Evolutionary conservation across 1,139 yeast genomes (phyloP).

Genomic region (Eremothecium gossypii): DNA sequence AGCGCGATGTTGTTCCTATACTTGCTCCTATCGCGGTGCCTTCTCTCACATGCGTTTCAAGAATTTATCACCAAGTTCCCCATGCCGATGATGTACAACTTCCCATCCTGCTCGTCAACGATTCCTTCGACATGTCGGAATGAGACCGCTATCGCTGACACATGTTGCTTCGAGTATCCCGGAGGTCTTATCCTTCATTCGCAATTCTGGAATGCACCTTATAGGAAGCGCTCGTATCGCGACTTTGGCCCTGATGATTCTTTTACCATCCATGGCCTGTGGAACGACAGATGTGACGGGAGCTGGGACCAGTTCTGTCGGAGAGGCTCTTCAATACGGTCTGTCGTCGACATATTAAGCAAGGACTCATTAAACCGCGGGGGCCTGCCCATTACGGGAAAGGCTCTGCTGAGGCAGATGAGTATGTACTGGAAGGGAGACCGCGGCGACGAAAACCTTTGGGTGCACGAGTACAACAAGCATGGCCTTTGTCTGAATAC

Average conservation of each 20-base stretch:
- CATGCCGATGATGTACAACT: too few species aligned
- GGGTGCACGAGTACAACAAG: conserved; percentile 93
- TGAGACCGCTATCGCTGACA: conserved; percentile 27
- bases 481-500: conserved; percentile 92
- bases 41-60: too few species aligned
- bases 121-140: too few species aligned
- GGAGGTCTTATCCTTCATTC: conserved; percentile 81
- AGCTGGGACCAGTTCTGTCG: conserved; percentile 73
- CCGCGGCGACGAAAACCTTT: conserved; percentile 65
- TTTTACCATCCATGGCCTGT: conserved; percentile 78
- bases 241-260: conserved; percentile 47
- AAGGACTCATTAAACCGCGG: conserved; percentile 28
- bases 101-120: too few species aligned
- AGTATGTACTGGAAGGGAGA: conserved; percentile 60
- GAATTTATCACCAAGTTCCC: too few species aligned
- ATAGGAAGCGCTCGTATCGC: conserved; percentile 25
- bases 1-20: too few species aligned
- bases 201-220: conserved; percentile 81
- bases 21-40: too few species aligned
- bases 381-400: conserved; percentile 35
- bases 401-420: conserved; percentile 51
- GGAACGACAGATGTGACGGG: conserved; percentile 82
- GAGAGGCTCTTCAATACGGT: conserved; percentile 43
- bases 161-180: conserved; percentile 84
- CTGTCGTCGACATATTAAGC: conserved; percentile 46